A percentile compares a stretch with the other conserved stretches of the same genome.
Evolutionary conservation across 148 eudicot species (phyloP).

Genomic region (Dianthus caryophyllus): DNA sequence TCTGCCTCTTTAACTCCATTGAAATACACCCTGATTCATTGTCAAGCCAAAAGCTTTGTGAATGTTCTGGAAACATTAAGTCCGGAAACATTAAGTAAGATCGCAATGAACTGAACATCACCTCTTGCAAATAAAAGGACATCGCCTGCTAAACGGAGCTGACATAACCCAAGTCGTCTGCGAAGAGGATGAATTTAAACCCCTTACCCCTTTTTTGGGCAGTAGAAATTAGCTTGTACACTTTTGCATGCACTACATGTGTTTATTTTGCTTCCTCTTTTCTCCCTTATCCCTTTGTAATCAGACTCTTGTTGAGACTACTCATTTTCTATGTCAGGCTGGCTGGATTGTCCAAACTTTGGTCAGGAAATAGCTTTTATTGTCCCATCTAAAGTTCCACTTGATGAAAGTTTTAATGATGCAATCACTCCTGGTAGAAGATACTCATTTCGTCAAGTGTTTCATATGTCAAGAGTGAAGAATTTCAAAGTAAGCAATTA

Average conservation of each 20-base stretch:
- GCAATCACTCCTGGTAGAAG: slow-evolving; percentile 71
- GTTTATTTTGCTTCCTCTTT: not conserved
- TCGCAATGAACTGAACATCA: too few species aligned
- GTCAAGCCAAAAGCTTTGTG: too few species aligned
- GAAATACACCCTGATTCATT: too few species aligned
- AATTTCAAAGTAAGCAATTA: slow-evolving; percentile 56
- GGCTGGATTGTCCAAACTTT: slow-evolving; percentile 83
- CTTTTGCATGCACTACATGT: not conserved
- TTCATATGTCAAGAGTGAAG: slow-evolving; percentile 58
- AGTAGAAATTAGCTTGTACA: not conserved
- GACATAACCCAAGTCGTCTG: too few species aligned
- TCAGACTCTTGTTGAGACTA: not conserved
- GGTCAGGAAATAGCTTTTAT: slow-evolving; percentile 68
- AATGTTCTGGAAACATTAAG: too few species aligned
- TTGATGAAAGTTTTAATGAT: slow-evolving; percentile 66
- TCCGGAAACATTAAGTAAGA: too few species aligned
- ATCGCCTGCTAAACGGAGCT: too few species aligned
- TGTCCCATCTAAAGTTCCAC: slow-evolving; percentile 93
- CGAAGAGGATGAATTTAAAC: too few species aligned
- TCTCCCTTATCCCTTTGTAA: not conserved
- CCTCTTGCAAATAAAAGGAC: too few species aligned
- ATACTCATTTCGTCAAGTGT: slow-evolving; percentile 83
- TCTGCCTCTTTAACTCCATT: too few species aligned
- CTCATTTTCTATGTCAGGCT: slow-evolving; percentile 44
- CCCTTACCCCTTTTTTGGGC: too few species aligned